phyloP scores from a whole-genome alignment of 2,329 filamentous ascomycete species.

The Chalaropsis thielavioides region DNA sequence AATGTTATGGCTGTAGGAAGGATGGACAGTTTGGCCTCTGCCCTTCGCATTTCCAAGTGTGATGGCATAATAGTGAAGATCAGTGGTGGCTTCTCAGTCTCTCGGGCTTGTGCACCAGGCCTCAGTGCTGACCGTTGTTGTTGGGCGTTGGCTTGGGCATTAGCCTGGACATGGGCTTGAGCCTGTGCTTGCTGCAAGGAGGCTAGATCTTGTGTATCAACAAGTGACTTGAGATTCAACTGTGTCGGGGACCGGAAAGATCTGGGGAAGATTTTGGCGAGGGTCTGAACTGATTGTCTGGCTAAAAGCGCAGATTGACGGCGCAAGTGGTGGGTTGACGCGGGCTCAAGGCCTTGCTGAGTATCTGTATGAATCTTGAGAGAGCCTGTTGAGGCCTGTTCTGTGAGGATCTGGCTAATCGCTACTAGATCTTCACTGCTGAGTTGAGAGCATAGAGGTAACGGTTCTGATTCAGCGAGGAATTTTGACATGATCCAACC shows the following conservation, averaged over 20 bases:
- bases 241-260: conserved; percentile 30
- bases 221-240: conserved; percentile 32
- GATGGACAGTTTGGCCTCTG: conserved; percentile 55
- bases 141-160: conserved; percentile 5
- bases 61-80: conserved; percentile 52
- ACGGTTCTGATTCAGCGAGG: conserved; percentile 45
- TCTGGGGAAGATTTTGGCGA: conserved; percentile 31
- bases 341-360: not conserved
- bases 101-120: conserved; percentile 21
- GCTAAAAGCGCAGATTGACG: conserved; percentile 29
- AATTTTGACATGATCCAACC: conserved; percentile 40
- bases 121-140: not conserved
- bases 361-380: conserved; percentile 25
- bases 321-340: conserved; percentile 1
- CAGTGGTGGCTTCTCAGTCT: conserved; percentile 36
- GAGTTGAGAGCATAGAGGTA: conserved; percentile 31
- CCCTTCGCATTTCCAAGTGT: conserved; percentile 56
- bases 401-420: conserved; percentile 55
- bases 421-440: conserved; percentile 49
- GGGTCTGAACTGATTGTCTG: conserved; percentile 35
- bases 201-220: conserved; percentile 41
- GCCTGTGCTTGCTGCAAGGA: conserved; percentile 32
- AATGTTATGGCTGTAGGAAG: conserved; percentile 61
- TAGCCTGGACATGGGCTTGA: conserved; percentile 29
- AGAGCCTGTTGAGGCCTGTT: conserved; percentile 47